These are phyloP conservation scores for Fusarium ramigenum DNA, from an alignment of 2,329 filamentous ascomycete species.

Conservation along the genomic window DNA sequence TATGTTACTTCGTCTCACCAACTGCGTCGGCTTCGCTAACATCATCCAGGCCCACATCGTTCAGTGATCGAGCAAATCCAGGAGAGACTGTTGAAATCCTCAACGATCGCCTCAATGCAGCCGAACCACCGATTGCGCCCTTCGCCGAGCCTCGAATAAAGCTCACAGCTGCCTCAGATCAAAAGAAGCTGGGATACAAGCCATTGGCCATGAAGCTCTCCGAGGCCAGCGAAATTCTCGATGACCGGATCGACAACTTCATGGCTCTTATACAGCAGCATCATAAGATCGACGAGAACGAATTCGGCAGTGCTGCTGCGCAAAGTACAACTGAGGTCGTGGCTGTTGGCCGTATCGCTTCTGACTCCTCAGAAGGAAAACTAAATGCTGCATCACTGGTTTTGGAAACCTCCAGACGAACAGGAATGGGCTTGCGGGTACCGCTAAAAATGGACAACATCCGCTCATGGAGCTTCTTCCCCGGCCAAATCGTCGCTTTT, in stretches of 20 bases:
- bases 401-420: constrained; percentile 85
- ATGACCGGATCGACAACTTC: constrained; percentile 95
- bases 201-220: constrained; percentile 94
- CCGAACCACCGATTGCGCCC: constrained; percentile 76
- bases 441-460: constrained; percentile 80
- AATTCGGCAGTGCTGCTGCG: constrained; percentile 86
- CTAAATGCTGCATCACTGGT: constrained; percentile 87
- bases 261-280: constrained; percentile 76
- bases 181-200: constrained; percentile 91
- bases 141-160: constrained; percentile 82
- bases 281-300: constrained; percentile 78
- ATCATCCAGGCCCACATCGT: constrained; percentile 53
- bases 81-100: constrained; percentile 86
- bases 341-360: constrained; percentile 90
- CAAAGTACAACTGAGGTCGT: constrained; percentile 89
- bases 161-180: constrained; percentile 85
- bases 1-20: constrained; percentile 28
- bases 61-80: constrained; percentile 79
- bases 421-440: constrained; percentile 83
- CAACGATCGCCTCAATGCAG: constrained; percentile 75
- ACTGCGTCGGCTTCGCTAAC: neutral
- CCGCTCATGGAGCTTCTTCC: constrained; percentile 83
- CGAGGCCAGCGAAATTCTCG: constrained; percentile 90
- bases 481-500: constrained; percentile 91
- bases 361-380: constrained; percentile 85